These are phyloP conservation scores for Starmerella davenportii DNA, from an alignment of 805 yeast species.

Conservation along the genomic window DNA sequence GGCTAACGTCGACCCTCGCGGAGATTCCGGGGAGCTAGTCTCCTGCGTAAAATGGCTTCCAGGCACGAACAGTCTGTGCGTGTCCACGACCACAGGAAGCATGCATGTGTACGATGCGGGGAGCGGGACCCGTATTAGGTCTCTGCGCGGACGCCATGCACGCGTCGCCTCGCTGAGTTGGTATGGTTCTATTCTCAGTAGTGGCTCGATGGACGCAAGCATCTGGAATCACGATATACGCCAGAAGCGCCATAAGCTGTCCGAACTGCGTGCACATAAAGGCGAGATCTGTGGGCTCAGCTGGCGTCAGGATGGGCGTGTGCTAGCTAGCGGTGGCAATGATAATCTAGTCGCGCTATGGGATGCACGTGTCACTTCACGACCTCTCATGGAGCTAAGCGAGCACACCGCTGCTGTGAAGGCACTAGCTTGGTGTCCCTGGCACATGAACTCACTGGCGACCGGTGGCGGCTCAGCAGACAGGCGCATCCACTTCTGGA, in stretches of 20 bases:
- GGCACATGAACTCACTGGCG: conserved; percentile 64
- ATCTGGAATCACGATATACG: conserved; percentile 83
- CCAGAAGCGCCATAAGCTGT: conserved; percentile 53
- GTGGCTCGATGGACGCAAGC: conserved; percentile 78
- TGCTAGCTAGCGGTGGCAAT: conserved; percentile 83
- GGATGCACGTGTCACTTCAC: conserved; percentile 53
- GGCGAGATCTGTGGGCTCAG: conserved; percentile 89
- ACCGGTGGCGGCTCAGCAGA: conserved; percentile 95
- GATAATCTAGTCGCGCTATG: conserved; percentile 85
- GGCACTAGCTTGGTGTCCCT: conserved; percentile 90
- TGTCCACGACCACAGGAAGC: conserved; percentile 69
- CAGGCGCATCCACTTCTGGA: conserved; percentile 84
- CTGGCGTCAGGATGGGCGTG: conserved; percentile 69
- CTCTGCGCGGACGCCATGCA: conserved; percentile 56
- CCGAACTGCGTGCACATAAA: conserved; percentile 43
- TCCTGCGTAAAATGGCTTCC: conserved; percentile 78
- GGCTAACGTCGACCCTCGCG: conserved; percentile 11
- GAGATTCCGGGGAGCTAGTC: conserved; percentile 28
- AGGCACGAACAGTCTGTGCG: conserved; percentile 62
- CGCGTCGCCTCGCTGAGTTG: conserved; percentile 74
- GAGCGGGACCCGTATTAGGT: conserved; percentile 50
- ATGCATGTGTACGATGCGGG: conserved; percentile 91
- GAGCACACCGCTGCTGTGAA: conserved; percentile 89
- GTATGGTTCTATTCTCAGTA: conserved; percentile 61
- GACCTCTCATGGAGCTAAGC: conserved; percentile 57